Evolutionary conservation across 257 asterid species (phyloP), one percentile per base, ranked within the genome.

Genomic region (Capsicum chinense): DNA sequence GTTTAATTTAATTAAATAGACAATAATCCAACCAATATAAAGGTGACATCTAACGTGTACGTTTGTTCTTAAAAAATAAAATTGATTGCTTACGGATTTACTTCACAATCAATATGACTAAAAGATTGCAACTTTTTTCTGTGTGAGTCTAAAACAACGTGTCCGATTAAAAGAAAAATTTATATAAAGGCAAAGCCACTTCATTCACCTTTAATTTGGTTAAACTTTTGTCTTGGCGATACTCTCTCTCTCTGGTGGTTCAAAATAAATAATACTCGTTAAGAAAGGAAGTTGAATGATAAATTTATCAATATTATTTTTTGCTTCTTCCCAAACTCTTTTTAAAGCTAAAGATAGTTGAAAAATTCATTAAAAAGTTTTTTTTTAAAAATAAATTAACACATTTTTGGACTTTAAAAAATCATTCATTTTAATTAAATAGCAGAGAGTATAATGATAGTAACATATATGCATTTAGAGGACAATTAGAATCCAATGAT

Each of bases 401-500:
- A 39, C 42, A 39, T 2, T 39, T 39, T 39, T 39, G 42, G 42
- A 4, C 42, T 39, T 39, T 39, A 4, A 39, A 4, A 39, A 39
- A 39, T 39, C 42, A 39, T 39, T 39, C 1, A 39, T 39, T 39
- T 39, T 39, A 4, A 39, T 39, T 4, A 26, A 26, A 26, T 26
- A 2, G 42, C 4, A 39, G 42, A 4, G 42, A 39, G 42, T 39
- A 39, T 39, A 39, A 2, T 39, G 56, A 50, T 64, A 33, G 66
- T 48, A 11, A 19, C 57, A 26, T 59, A 21, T 48, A 21, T 62
- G 13, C 12, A 48, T 83, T 74, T 74, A 64, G 76, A 60, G 76
- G 63, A 50, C 33, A 83, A n/a, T 39, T 35, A 79, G 64, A 33
- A 48, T 58, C 78, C 64, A 83, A 83, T 83, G 83, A 83, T 83